phyloP scores from a whole-genome alignment of 257 asterid species.

The Scutellaria minor region DNA sequence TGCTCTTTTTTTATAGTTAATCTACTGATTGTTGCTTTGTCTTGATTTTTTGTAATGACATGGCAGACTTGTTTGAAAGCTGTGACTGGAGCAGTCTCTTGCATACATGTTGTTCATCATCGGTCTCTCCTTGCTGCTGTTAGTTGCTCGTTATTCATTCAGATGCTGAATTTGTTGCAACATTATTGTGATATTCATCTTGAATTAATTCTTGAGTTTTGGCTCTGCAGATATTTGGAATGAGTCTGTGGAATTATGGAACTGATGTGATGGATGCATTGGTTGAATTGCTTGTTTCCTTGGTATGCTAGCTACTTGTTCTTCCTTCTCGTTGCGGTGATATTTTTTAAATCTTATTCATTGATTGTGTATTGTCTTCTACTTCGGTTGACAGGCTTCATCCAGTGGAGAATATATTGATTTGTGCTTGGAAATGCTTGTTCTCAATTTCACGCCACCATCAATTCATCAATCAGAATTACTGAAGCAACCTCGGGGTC shows the following conservation, averaged over 20 bases:
- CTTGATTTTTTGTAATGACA: constrained; percentile 16
- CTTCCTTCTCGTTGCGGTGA: constrained; percentile 26
- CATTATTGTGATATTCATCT: constrained; percentile 9
- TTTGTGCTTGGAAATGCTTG: constrained; percentile 84
- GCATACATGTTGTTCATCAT: constrained; percentile 68
- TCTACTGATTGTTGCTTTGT: constrained; percentile 17
- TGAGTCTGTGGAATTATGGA: constrained; percentile 86
- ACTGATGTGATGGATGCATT: constrained; percentile 86
- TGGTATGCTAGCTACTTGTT: constrained; percentile 57
- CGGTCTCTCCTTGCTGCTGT: constrained; percentile 68
- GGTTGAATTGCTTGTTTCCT: constrained; percentile 60
- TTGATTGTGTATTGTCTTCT: constrained; percentile 10
- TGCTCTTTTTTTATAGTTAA: not conserved
- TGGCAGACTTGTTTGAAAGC: constrained; percentile 86
- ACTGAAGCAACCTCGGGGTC: constrained; percentile 64
- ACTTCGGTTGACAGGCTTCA: constrained; percentile 62
- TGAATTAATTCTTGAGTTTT: not conserved
- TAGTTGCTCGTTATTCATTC: constrained; percentile 42
- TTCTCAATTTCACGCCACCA: constrained; percentile 80
- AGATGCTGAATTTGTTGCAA: not conserved
- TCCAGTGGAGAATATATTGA: constrained; percentile 73
- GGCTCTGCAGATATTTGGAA: constrained; percentile 62
- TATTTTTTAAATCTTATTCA: constrained; percentile 13
- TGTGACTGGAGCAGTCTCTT: constrained; percentile 73
- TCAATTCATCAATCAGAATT: constrained; percentile 33